Base-by-base conservation (phyloP, 352 stramenopile genomes). In the Phytopythium litorale region DNA sequence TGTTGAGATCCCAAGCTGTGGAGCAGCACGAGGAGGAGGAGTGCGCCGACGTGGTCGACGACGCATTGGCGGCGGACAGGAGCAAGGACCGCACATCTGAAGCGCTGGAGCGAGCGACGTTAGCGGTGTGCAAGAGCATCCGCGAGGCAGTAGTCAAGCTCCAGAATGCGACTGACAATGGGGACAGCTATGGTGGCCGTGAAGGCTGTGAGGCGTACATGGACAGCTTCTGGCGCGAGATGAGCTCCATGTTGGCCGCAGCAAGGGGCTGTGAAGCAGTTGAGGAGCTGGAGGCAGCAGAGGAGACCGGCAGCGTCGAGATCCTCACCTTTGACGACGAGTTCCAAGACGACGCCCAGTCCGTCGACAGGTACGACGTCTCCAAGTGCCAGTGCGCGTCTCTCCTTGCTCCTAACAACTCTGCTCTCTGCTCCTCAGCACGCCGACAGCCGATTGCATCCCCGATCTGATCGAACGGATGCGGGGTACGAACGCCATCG, bases 241-340 rank as follows among this genome's bases (percentile, higher is more conserved):
- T 78, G 25, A 38, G 60, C 16, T 5, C 38, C 16, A 25, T 54
- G 11, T 42, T 50, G 35, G 57, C 52, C 4, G 19, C 5, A 23
- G 60, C 43, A 49, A 23, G 59, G 25, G 21, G 1, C 5, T 4
- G 32, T 16, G 52, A 65, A 52, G 58, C 62, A 50, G 21, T 42
- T 62, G 50, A 38, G 12, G 61, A 62, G 42, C 30, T 8, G 9
- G 33, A 60, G 1, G 55, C 65, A 2, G 53, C 43, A 16, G 48
- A 11, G 19, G 12, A 37, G 12, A 72, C 57, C 35, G 68, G 52
- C 43, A 76, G 70, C 7, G 78, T 73, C 37, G 73, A 82, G 37
- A 68, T 66, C 16, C 59, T 86, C 19, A 76, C 60, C 6, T 83
- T 86, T 43, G 72, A 81, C 19, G 74, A 81, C 18, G 68, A 78